Conservation (phyloP, 2,329 filamentous ascomycete genomes). For the Monilinia fructigena region DNA sequence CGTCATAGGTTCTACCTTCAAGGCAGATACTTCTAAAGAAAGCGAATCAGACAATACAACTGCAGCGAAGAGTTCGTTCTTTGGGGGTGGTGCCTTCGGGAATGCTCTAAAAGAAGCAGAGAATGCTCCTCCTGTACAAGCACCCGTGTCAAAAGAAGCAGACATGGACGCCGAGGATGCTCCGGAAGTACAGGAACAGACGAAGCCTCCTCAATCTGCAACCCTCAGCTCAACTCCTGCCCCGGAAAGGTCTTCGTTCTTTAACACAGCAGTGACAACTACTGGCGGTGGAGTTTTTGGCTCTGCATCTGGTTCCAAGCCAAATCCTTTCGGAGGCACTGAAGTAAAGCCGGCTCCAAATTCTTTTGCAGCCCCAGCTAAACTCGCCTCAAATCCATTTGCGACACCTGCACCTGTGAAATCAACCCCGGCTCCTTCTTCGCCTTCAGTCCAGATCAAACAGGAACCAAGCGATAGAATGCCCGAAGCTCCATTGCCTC, state of each 20-base stretch:
- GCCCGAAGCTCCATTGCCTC: slow-evolving; percentile 46
- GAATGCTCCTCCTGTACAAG: slow-evolving; percentile 34
- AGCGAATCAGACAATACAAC: slow-evolving; percentile 52
- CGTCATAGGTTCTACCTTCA: slow-evolving; percentile 41
- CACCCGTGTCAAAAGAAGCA: slow-evolving; percentile 47
- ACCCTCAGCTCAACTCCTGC: slow-evolving; percentile 34
- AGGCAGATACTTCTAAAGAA: slow-evolving; percentile 53
- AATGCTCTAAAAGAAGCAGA: slow-evolving; percentile 54
- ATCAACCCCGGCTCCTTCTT: slow-evolving; percentile 25
- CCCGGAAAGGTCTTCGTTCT: slow-evolving; percentile 30
- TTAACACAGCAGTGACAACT: slow-evolving; percentile 26
- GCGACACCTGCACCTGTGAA: slow-evolving; percentile 26
- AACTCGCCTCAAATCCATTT: slow-evolving; percentile 26
- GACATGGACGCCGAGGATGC: slow-evolving; percentile 48
- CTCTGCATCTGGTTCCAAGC: slow-evolving; percentile 27
- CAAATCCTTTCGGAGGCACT: slow-evolving; percentile 27
- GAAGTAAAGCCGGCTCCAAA: slow-evolving; percentile 9
- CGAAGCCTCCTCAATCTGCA: slow-evolving; percentile 27
- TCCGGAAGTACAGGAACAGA: slow-evolving; percentile 24
- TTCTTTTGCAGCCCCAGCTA: slow-evolving; percentile 12
- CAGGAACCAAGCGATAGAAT: slow-evolving; percentile 32
- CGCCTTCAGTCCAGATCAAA: slow-evolving; percentile 32
- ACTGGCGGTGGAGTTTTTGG: slow-evolving; percentile 28
- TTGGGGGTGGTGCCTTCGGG: slow-evolving; percentile 58
- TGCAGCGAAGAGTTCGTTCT: slow-evolving; percentile 51